These are phyloP conservation scores for Limnanthes douglasii DNA, from an alignment of 345 rosid genomes.

Conservation along the genomic window DNA sequence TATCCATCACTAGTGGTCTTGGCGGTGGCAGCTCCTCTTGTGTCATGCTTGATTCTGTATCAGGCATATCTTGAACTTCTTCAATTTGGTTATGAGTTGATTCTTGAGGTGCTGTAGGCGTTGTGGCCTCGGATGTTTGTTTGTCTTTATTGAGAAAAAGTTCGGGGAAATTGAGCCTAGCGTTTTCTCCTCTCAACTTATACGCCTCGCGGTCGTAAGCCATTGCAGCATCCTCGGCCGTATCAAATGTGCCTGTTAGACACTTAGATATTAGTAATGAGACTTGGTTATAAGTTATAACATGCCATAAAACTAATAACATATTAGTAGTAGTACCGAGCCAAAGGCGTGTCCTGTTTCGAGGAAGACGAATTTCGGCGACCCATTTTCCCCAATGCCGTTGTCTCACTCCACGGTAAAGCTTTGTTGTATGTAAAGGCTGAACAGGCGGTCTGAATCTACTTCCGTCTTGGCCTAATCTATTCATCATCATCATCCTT, in stretches of 20 bases:
- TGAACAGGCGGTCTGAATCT: conserved; percentile 38
- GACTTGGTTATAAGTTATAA: no score
- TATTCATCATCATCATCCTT: conserved; percentile 65
- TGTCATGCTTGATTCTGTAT: no score
- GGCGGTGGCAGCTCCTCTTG: no score
- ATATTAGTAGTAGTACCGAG: no score
- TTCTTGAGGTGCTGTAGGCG: no score
- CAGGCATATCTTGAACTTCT: conserved; percentile 10
- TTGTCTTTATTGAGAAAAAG: conserved; percentile 48
- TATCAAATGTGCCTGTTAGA: no score
- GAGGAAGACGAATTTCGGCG: conserved; percentile 92
- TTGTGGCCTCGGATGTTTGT: conserved; percentile 9
- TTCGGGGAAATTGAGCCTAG: conserved; percentile 82
- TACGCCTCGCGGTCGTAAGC: conserved; percentile 90
- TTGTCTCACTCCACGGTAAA: conserved; percentile 88
- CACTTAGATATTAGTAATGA: no score
- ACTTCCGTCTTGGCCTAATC: conserved; percentile 44
- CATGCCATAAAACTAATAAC: no score
- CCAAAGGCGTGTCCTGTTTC: conserved; percentile 88
- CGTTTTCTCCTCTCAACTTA: conserved; percentile 73
- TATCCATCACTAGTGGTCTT: no score
- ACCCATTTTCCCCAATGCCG: conserved; percentile 99
- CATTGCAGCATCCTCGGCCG: conserved; percentile 84
- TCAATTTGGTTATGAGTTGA: no score
- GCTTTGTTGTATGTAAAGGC: conserved; percentile 64